Evolutionary conservation across 345 rosid species (phyloP).

Genomic region (Heritiera littoralis): DNA sequence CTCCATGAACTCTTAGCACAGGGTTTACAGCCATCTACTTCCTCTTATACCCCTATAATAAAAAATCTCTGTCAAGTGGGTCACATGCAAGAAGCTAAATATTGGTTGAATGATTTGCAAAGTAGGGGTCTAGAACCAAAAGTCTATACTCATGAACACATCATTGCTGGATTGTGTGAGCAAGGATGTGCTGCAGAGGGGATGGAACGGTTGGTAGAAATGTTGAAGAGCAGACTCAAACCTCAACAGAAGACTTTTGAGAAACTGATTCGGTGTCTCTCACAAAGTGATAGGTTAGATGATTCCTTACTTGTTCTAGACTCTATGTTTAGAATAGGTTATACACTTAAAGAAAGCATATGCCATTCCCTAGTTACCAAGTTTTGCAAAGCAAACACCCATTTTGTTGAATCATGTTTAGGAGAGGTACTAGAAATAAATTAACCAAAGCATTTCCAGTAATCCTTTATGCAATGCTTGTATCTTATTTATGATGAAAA

Average conservation of each 20-base stretch:
- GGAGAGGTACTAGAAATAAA: conserved; percentile 21
- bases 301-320: conserved; percentile 39
- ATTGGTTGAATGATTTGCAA: conserved; percentile 36
- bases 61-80: conserved; percentile 34
- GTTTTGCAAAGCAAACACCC: conserved; percentile 28
- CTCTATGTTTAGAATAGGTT: conserved; percentile 32
- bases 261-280: conserved; percentile 29
- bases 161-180: conserved; percentile 32
- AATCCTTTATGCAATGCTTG: neutral
- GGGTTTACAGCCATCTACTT: no score
- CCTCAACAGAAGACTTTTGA: conserved; percentile 31
- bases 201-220: conserved; percentile 32
- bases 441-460: neutral
- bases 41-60: conserved; percentile 34
- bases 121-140: conserved; percentile 35
- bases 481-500: neutral
- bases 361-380: conserved; percentile 31
- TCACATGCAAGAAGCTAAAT: conserved; percentile 35
- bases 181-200: conserved; percentile 34
- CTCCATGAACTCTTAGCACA: no score
- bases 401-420: conserved; percentile 25
- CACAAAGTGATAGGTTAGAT: conserved; percentile 33
- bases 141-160: conserved; percentile 21
- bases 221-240: conserved; percentile 33
- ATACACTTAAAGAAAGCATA: conserved; percentile 21